Evolutionary conservation across 2,329 filamentous ascomycete genomes (phyloP).

Genomic region (Talaromyces sp.): DNA sequence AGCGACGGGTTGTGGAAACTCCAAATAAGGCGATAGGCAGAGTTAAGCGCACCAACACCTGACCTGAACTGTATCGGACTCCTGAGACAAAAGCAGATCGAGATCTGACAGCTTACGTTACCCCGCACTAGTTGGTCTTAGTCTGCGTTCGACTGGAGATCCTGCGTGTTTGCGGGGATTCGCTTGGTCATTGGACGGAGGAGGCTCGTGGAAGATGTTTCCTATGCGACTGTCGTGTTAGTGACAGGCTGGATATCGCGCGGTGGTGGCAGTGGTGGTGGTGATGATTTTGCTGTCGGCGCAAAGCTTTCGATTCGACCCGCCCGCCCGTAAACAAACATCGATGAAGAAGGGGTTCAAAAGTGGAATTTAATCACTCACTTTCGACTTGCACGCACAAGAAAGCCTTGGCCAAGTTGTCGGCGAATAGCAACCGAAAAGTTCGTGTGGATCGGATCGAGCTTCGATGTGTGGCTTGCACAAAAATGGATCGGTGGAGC

Average conservation of each 20-base stretch:
- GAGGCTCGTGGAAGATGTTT: neutral
- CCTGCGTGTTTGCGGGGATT: conserved; percentile 9
- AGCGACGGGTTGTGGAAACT: conserved; percentile 5
- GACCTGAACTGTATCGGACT: conserved; percentile 9
- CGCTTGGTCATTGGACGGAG: conserved; percentile 10
- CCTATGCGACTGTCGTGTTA: neutral
- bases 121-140: conserved; percentile 18
- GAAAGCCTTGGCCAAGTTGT: neutral
- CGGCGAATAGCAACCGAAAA: neutral
- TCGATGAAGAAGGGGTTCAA: neutral
- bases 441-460: neutral
- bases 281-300: neutral
- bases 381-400: neutral
- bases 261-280: neutral
- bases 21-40: conserved; percentile 1
- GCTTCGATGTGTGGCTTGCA: neutral
- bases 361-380: neutral
- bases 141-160: conserved; percentile 15
- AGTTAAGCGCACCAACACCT: conserved; percentile 17
- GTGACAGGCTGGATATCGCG: neutral
- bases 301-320: neutral
- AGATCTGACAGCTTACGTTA: conserved; percentile 20
- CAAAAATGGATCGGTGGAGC: neutral
- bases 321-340: neutral
- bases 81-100: conserved; percentile 12